phyloP scores from a whole-genome alignment of 257 asterid species.

The Parsonsia alboflavescens region DNA sequence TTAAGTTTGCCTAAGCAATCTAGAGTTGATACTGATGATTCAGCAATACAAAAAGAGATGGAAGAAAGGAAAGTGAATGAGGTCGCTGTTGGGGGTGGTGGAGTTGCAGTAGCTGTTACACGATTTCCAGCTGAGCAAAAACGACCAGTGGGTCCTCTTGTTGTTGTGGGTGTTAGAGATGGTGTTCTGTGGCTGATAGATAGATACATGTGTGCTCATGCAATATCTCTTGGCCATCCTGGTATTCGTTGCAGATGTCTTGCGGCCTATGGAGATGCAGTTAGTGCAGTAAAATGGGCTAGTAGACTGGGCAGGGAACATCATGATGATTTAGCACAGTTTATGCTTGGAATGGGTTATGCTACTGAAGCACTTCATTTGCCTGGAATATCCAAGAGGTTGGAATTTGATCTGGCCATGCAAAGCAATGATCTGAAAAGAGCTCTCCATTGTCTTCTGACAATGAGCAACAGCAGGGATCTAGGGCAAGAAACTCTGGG shows the following conservation, averaged over 20 bases:
- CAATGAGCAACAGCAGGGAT: conserved; percentile 98
- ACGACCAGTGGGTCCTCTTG: conserved; percentile 92
- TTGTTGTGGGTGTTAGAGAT: conserved; percentile 87
- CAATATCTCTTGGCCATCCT: conserved; percentile 93
- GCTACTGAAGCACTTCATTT: conserved; percentile 99
- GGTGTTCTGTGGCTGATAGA: conserved; percentile 96
- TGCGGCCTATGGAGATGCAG: conserved; percentile 99
- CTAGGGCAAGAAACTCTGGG: conserved; percentile 96
- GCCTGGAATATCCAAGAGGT: conserved; percentile 94
- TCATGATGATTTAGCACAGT: conserved; percentile 96
- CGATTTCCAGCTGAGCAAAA: conserved; percentile 97
- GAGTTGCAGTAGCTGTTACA: conserved; percentile 94
- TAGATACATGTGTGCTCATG: conserved; percentile 94
- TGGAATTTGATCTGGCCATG: conserved; percentile 96
- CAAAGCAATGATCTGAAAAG: conserved; percentile 90
- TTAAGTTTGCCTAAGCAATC: conserved; percentile 77
- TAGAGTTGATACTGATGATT: conserved; percentile 57
- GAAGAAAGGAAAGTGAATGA: conserved; percentile 78
- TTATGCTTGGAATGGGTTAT: conserved; percentile 99
- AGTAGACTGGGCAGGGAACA: conserved; percentile 96
- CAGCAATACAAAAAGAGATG: conserved; percentile 50
- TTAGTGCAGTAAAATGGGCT: conserved; percentile 99
- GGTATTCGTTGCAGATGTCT: conserved; percentile 97
- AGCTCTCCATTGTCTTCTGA: conserved; percentile 91
- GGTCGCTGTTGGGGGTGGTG: conserved; percentile 67